These are phyloP conservation scores for Lagenidium giganteum DNA, from an alignment of 352 stramenopile genomes.

Conservation along the genomic window DNA sequence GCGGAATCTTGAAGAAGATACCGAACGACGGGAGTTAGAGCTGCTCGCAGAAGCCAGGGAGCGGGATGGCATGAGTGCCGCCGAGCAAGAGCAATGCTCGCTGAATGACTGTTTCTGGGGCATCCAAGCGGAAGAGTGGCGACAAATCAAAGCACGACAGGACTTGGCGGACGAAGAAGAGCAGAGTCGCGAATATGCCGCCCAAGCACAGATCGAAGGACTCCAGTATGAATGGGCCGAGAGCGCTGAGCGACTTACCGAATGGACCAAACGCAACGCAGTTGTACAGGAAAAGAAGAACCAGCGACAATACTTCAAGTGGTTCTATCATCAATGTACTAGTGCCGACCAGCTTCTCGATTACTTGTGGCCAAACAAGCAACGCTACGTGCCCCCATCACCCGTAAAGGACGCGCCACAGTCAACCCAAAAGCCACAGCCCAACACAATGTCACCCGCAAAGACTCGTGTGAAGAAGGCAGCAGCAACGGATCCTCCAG, in stretches of 20 bases:
- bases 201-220: conserved; percentile 18
- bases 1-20: conserved; percentile 16
- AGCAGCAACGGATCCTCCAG: background rate
- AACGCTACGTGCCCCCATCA: conserved; percentile 12
- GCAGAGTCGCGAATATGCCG: conserved; percentile 28
- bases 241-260: conserved; percentile 17
- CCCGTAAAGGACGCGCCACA: background rate
- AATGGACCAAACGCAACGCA: conserved; percentile 12
- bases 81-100: conserved; percentile 38
- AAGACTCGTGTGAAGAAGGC: background rate
- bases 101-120: conserved; percentile 55
- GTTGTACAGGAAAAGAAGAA: conserved; percentile 29
- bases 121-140: conserved; percentile 45
- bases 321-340: conserved; percentile 52
- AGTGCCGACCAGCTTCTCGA: conserved; percentile 51
- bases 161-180: conserved; percentile 34
- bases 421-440: too few species aligned
- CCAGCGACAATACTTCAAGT: conserved; percentile 47
- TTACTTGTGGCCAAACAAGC: conserved; percentile 43
- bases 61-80: conserved; percentile 21
- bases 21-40: conserved; percentile 17
- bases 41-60: conserved; percentile 21
- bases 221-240: conserved; percentile 25
- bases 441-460: too few species aligned
- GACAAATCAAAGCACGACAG: conserved; percentile 21